phyloP scores from a whole-genome alignment of 305 asterid species.

The Plantago lanceolata region DNA sequence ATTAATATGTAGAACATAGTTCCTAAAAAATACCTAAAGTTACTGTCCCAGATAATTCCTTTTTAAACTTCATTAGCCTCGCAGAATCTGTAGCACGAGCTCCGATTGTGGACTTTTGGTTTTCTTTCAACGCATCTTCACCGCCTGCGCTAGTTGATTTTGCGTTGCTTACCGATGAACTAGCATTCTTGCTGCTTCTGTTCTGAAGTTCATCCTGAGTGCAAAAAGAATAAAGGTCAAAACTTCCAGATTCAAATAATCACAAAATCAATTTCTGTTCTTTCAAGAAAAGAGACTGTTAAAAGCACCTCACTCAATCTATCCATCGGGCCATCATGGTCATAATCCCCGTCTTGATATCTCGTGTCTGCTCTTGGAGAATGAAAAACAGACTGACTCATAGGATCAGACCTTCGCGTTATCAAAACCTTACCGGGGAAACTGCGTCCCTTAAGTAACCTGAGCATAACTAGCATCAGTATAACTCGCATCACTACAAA shows the following conservation, averaged over 20 bases:
- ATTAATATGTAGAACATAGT: background rate
- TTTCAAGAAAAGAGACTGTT: background rate
- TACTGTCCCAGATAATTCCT: slow-evolving; percentile 66
- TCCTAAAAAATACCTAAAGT: slow-evolving; percentile 49
- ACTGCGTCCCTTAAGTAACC: slow-evolving; percentile 95
- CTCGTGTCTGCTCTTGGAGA: slow-evolving; percentile 56
- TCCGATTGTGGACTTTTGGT: slow-evolving; percentile 56
- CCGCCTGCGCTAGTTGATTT: slow-evolving; percentile 39
- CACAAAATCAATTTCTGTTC: background rate
- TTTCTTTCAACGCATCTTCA: slow-evolving; percentile 50
- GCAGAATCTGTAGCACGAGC: slow-evolving; percentile 95
- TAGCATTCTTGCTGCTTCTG: slow-evolving; percentile 47
- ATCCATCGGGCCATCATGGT: slow-evolving; percentile 43
- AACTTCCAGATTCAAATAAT: slow-evolving; percentile 18
- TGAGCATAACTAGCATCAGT: slow-evolving; percentile 19
- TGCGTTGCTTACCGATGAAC: slow-evolving; percentile 43
- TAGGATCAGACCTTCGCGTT: slow-evolving; percentile 62
- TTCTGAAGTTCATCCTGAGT: slow-evolving; percentile 56
- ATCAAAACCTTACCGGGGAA: slow-evolving; percentile 93
- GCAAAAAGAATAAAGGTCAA: slow-evolving; percentile 22
- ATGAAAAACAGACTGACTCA: slow-evolving; percentile 43
- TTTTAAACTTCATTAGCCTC: slow-evolving; percentile 82
- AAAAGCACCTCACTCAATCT: slow-evolving; percentile 46
- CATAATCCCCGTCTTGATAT: slow-evolving; percentile 43
- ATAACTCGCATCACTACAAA: too few relatives aligned